These are phyloP conservation scores for Umbelopsis sp. DNA, from an alignment of 371 early-diverging fungal species.

Conservation along the genomic window DNA sequence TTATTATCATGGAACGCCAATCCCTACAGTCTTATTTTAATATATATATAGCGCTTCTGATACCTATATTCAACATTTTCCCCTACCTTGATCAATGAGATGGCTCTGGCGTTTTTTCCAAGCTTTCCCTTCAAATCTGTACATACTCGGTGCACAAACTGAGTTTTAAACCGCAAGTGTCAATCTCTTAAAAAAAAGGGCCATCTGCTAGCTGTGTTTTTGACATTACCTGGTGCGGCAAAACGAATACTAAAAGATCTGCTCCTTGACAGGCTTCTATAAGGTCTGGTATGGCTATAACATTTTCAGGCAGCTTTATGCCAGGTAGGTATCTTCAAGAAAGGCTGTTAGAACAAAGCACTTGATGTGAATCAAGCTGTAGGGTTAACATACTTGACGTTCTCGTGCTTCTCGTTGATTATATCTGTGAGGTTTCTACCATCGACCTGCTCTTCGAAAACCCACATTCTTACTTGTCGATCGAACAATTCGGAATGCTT, in stretches of 20 bases:
- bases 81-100: conserved; percentile 83
- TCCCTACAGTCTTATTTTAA: conserved; percentile 22
- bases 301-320: conserved; percentile 82
- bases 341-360: background rate
- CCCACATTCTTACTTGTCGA: conserved; percentile 90
- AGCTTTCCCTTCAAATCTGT: conserved; percentile 68
- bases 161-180: background rate
- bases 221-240: conserved; percentile 83
- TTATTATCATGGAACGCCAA: conserved; percentile 31
- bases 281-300: conserved; percentile 81
- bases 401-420: conserved; percentile 94
- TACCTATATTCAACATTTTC: background rate
- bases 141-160: conserved; percentile 67
- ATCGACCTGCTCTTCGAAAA: conserved; percentile 86
- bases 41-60: background rate
- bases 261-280: conserved; percentile 72
- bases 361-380: background rate
- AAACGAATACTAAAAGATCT: conserved; percentile 92
- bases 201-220: too few relatives aligned
- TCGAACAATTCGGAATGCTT: conserved; percentile 68
- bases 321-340: conserved; percentile 80
- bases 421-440: conserved; percentile 88
- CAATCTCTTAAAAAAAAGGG: too few relatives aligned
- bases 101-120: conserved; percentile 71
- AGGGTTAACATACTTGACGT: conserved; percentile 73